phyloP scores from a whole-genome alignment of 805 yeast genomes.

The Yamadazyma nakazawae region DNA sequence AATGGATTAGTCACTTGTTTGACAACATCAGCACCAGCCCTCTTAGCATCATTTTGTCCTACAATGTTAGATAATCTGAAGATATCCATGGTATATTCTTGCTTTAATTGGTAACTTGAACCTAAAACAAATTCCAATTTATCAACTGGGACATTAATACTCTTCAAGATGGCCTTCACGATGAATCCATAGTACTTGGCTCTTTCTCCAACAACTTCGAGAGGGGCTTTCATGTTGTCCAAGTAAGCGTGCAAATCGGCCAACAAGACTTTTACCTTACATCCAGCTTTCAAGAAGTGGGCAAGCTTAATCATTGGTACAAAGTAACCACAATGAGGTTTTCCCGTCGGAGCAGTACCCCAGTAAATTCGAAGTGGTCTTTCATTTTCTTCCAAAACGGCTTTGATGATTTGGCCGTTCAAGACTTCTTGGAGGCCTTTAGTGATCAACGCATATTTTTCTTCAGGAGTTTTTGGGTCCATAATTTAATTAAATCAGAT shows the following conservation, averaged over 20 bases:
- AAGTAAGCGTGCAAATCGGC: conserved; percentile 97
- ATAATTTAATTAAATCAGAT: not conserved
- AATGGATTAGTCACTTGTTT: conserved; percentile 95
- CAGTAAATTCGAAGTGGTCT: conserved; percentile 87
- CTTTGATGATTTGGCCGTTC: conserved; percentile 81
- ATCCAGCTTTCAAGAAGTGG: conserved; percentile 91
- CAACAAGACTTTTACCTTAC: conserved; percentile 84
- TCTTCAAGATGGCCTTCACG: conserved; percentile 78
- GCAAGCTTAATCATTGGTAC: conserved; percentile 98
- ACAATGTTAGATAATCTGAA: conserved; percentile 82
- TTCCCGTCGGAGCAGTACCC: conserved; percentile 99
- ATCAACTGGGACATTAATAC: conserved; percentile 91
- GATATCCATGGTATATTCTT: conserved; percentile 82
- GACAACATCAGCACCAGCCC: conserved; percentile 99
- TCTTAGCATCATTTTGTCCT: conserved; percentile 92
- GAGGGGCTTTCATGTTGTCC: conserved; percentile 97
- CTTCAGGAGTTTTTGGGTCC: conserved; percentile 33
- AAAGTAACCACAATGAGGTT: conserved; percentile 97
- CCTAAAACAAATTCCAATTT: conserved; percentile 82
- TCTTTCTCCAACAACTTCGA: conserved; percentile 85
- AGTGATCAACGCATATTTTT: conserved; percentile 72
- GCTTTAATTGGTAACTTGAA: conserved; percentile 78
- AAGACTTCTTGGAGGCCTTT: conserved; percentile 88
- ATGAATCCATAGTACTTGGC: conserved; percentile 84
- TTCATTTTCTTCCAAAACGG: conserved; percentile 75